Conservation (phyloP, 2,329 filamentous ascomycete species). For the Alternaria sp. region DNA sequence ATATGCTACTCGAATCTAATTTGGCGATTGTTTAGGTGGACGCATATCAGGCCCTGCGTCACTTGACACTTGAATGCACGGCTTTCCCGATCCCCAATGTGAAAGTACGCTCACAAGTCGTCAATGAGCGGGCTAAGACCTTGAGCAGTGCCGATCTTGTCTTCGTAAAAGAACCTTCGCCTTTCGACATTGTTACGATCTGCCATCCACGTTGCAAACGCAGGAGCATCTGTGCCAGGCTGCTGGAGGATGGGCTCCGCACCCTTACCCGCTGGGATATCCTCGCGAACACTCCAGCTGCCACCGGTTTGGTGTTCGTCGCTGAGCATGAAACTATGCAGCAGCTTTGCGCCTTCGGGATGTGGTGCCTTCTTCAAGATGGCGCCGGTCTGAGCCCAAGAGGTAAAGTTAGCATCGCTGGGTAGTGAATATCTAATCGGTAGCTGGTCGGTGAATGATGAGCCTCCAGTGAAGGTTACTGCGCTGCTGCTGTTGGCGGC, state of each 20-base stretch:
- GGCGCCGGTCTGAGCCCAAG: conserved; percentile 60
- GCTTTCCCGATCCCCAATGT: neutral
- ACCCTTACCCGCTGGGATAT: conserved; percentile 37
- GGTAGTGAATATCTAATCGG: conserved; percentile 33
- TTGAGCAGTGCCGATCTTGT: conserved; percentile 53
- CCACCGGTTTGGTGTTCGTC: conserved; percentile 50
- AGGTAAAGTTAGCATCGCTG: conserved; percentile 52
- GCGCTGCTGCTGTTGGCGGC: conserved; percentile 31
- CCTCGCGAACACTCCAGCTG: conserved; percentile 50
- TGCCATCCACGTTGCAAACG: conserved; percentile 55
- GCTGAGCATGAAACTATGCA: conserved; percentile 59
- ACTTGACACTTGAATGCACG: neutral
- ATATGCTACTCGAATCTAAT: neutral
- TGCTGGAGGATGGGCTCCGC: conserved; percentile 43
- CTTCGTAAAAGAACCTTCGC: conserved; percentile 55
- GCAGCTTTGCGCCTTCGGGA: conserved; percentile 61
- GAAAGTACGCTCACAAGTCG: conserved; percentile 13
- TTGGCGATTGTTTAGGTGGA: neutral
- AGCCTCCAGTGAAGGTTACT: conserved; percentile 26
- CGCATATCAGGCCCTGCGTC: neutral
- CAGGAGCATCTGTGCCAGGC: conserved; percentile 48
- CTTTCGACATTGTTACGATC: conserved; percentile 55
- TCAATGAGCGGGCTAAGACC: conserved; percentile 52
- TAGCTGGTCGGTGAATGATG: neutral
- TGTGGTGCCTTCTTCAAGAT: conserved; percentile 61